These are phyloP conservation scores for Tolypocladium ovalisporum DNA, from an alignment of 2,329 filamentous ascomycete genomes.

Conservation along the genomic window DNA sequence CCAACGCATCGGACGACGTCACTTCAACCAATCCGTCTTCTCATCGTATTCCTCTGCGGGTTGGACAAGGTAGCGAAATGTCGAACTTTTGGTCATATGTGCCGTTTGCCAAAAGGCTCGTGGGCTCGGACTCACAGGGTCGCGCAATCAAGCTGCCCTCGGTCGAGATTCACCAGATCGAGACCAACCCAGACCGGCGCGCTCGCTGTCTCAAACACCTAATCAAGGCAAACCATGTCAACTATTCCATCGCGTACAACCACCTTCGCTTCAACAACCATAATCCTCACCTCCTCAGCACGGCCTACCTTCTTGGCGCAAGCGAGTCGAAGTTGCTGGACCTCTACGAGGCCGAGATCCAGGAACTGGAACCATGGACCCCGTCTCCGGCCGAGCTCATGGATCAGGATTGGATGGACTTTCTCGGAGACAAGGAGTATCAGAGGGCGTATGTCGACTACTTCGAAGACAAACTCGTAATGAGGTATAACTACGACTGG, in stretches of 20 bases:
- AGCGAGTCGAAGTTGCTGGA: slow-evolving; percentile 60
- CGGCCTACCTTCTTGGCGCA: slow-evolving; percentile 78
- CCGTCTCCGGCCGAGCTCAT: slow-evolving; percentile 79
- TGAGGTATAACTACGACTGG: slow-evolving; percentile 71
- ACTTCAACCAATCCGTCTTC: neutral
- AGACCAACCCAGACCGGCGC: slow-evolving; percentile 68
- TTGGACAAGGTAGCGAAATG: slow-evolving; percentile 12
- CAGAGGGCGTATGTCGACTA: slow-evolving; percentile 90
- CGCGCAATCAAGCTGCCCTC: slow-evolving; percentile 47
- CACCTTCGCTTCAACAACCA: slow-evolving; percentile 71
- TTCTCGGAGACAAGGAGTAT: slow-evolving; percentile 66
- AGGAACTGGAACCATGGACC: slow-evolving; percentile 66
- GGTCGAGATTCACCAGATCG: slow-evolving; percentile 67
- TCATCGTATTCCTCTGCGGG: neutral
- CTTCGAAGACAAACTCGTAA: slow-evolving; percentile 82
- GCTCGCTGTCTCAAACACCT: slow-evolving; percentile 82
- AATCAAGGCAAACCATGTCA: slow-evolving; percentile 82
- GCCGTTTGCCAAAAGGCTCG: slow-evolving; percentile 15
- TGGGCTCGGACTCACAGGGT: slow-evolving; percentile 12
- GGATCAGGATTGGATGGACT: slow-evolving; percentile 77
- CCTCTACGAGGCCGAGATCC: slow-evolving; percentile 69
- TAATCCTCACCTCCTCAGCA: slow-evolving; percentile 68
- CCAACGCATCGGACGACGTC: neutral
- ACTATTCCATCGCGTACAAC: slow-evolving; percentile 75
- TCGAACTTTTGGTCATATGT: slow-evolving; percentile 22